A percentile compares a stretch with the other conserved stretches of the same genome.
These are phyloP conservation scores for Lomentospora prolificans DNA, from an alignment of 2,329 filamentous ascomycete genomes.

Conservation along the genomic window DNA sequence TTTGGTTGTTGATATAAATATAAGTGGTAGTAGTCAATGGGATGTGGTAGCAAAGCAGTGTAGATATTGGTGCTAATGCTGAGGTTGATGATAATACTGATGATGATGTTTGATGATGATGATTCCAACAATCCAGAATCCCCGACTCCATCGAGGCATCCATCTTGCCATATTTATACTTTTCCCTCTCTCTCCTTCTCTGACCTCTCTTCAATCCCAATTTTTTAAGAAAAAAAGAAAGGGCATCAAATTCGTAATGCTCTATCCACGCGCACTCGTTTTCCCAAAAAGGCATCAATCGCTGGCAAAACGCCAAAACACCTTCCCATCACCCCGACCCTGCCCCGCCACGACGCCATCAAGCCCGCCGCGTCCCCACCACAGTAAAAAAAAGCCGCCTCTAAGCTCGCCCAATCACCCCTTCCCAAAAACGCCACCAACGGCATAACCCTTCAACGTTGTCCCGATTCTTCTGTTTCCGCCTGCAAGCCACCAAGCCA, in stretches of 20 bases:
- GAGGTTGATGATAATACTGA: neutral
- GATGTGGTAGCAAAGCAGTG: neutral
- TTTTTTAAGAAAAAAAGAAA: too few species aligned
- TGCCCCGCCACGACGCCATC: neutral
- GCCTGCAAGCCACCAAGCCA: neutral
- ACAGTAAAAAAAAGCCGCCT: neutral
- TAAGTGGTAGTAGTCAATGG: too few species aligned
- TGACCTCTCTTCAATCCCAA: neutral
- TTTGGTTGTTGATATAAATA: too few species aligned
- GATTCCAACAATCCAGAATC: neutral
- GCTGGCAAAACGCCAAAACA: neutral
- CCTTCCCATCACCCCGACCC: neutral
- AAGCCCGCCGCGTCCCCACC: neutral
- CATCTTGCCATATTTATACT: constrained; percentile 3
- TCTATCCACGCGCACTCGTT: neutral
- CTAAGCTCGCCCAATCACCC: neutral
- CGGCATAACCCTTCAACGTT: neutral
- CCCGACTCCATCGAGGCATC: neutral
- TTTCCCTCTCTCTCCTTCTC: neutral
- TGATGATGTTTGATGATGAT: neutral
- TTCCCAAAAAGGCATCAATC: neutral
- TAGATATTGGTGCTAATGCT: neutral
- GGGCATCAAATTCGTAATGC: neutral
- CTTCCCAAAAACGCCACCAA: neutral
- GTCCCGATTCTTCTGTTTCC: neutral